Base-by-base conservation (phyloP, 495 filamentous ascomycete species). In the Podospora appendiculata region DNA sequence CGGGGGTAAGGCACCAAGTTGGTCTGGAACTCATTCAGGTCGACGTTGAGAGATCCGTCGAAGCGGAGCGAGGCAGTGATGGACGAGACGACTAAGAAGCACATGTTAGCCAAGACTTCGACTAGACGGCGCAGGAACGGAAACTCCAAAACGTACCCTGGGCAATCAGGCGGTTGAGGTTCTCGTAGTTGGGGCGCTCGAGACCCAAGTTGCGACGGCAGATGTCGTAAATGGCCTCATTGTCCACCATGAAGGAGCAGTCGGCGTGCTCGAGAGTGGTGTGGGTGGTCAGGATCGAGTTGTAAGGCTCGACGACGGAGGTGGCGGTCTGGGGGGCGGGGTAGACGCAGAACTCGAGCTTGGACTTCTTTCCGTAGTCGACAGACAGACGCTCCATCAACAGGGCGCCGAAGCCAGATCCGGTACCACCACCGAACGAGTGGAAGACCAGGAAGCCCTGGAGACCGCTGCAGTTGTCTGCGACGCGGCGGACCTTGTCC, bases 221-320 rank as follows among this genome's bases (percentile, higher is more conserved):
- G 72, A 98, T 96, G 70, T 97, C 94, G 73, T 97, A 98, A 73
- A 98, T 95, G 61, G 93, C 93, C 77, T 98, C 93, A 70, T 98
- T 98, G 74, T 98, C 93, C 57, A 98, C 94, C 85, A 98, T 90
- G 83, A 98, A 98, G 58, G 87, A 92, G 80, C 93, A 98, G 79
- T 98, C 93, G 54, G 91, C 95, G 79, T 98, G 90, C 82, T 97
- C 94, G 39, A 97, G 85, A 61, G 94, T 98, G 62, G 90, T 97
- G 79, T 98, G 93, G 52, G 93, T 98, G 60, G 94, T 95, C 51
- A 98, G 80, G 71, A 97, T 96, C 47, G 94, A 95, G 79, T 97
- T 98, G 81, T 98, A 98, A 25, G 93, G 93, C 80, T 98, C 93
- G 57, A 98, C 93, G 50, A 98, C 91, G 47, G 94, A 91, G 60